Conservation (phyloP, 1,139 yeast genomes). For the Kluyveromyces marxianus region DNA sequence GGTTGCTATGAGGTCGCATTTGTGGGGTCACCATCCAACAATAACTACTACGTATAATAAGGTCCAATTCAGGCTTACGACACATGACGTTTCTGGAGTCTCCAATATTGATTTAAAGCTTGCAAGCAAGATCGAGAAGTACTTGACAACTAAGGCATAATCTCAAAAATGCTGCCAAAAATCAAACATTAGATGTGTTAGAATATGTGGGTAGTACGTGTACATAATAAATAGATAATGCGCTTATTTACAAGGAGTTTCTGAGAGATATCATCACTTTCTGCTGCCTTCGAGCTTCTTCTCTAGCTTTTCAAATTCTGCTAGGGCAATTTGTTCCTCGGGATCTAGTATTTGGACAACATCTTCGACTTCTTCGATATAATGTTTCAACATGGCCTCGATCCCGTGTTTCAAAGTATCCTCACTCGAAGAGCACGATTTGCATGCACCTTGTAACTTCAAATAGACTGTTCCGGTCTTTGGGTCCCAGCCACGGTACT, state of each 20-base stretch:
- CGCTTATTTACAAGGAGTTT: no score
- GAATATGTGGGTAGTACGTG: no score
- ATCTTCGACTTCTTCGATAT: constrained; percentile 66
- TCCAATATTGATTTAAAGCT: constrained; percentile 52
- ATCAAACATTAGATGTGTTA: no score
- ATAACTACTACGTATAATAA: constrained; percentile 55
- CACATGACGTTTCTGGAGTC: constrained; percentile 59
- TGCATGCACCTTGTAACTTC: constrained; percentile 69
- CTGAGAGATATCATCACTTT: background rate
- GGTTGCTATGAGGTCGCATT: constrained; percentile 54
- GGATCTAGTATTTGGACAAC: constrained; percentile 53
- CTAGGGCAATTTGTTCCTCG: constrained; percentile 33
- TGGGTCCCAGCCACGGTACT: constrained; percentile 58
- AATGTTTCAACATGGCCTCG: constrained; percentile 73
- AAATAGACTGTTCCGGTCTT: constrained; percentile 59
- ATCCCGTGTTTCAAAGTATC: constrained; percentile 74
- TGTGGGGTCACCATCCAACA: constrained; percentile 67
- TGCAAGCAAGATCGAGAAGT: constrained; percentile 46
- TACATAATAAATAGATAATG: no score
- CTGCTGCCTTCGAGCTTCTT: constrained; percentile 17
- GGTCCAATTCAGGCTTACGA: constrained; percentile 51
- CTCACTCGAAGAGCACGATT: constrained; percentile 69
- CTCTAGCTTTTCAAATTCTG: constrained; percentile 31
- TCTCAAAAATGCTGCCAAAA: background rate
- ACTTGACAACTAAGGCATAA: constrained; percentile 17